A percentile compares a stretch with the other conserved stretches of the same genome.
phyloP scores from a whole-genome alignment of 2,329 filamentous ascomycete species.

The Phialophora macrospora region DNA sequence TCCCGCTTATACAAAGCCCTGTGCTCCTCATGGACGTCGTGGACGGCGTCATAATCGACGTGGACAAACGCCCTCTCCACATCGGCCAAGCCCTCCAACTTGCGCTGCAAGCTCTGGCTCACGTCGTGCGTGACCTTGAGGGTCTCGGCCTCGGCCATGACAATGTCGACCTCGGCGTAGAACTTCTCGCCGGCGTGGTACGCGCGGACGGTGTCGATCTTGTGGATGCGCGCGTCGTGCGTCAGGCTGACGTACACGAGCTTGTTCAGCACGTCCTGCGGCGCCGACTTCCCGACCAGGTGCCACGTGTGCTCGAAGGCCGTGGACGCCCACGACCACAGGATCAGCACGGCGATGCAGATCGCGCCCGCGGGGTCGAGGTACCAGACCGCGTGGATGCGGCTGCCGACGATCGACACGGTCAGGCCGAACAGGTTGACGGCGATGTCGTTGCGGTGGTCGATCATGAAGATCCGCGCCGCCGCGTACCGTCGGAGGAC shows the following conservation, averaged over 20 bases:
- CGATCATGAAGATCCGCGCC: slow-evolving; percentile 46
- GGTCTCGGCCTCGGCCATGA: slow-evolving; percentile 62
- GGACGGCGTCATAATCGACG: slow-evolving; percentile 51
- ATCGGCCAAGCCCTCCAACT: slow-evolving; percentile 59
- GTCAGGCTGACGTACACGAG: slow-evolving; percentile 62
- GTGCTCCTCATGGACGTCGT: slow-evolving; percentile 9
- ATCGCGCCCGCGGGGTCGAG: slow-evolving; percentile 67
- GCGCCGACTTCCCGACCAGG: slow-evolving; percentile 66
- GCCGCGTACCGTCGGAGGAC: slow-evolving; percentile 36
- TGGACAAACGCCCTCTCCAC: slow-evolving; percentile 57
- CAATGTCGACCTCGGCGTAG: slow-evolving; percentile 67
- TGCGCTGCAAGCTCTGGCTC: slow-evolving; percentile 64
- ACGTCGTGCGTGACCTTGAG: slow-evolving; percentile 65
- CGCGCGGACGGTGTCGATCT: slow-evolving; percentile 65
- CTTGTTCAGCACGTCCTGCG: slow-evolving; percentile 61
- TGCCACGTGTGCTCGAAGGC: slow-evolving; percentile 67
- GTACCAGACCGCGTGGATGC: slow-evolving; percentile 57
- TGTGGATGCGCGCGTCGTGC: slow-evolving; percentile 60
- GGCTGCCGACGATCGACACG: slow-evolving; percentile 61
- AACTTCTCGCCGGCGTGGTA: slow-evolving; percentile 67
- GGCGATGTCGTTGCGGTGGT: slow-evolving; percentile 62
- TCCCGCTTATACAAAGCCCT: not conserved
- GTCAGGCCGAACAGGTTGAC: slow-evolving; percentile 62
- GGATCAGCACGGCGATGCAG: slow-evolving; percentile 64
- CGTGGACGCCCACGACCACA: slow-evolving; percentile 65